These are phyloP conservation scores for Barnettozyma vustinii DNA, from an alignment of 805 yeast genomes.

Conservation along the genomic window DNA sequence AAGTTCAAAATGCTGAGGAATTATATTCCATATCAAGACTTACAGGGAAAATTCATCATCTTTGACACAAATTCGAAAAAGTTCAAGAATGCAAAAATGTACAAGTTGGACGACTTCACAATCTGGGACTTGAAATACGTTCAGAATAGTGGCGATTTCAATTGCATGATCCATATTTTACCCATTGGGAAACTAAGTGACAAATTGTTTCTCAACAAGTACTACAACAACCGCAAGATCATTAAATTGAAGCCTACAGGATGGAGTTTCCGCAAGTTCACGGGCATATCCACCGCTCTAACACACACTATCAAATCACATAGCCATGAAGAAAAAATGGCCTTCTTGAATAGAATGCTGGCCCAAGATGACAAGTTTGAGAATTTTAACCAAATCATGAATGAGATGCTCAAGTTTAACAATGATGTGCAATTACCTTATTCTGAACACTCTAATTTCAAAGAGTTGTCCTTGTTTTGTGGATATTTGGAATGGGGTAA, in stretches of 20 bases:
- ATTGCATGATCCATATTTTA: constrained; percentile 60
- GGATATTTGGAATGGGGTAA: constrained; percentile 41
- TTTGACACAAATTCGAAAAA: constrained; percentile 3
- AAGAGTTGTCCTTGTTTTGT: constrained; percentile 69
- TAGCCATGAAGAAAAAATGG: not conserved
- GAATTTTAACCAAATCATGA: constrained; percentile 2
- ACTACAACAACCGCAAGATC: constrained; percentile 27
- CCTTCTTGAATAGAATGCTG: constrained; percentile 1
- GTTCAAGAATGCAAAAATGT: constrained; percentile 7
- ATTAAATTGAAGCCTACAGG: constrained; percentile 88
- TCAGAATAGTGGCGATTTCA: not conserved
- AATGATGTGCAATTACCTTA: constrained; percentile 53
- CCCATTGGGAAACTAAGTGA: constrained; percentile 54
- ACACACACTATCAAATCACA: not conserved
- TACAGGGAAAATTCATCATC: not conserved
- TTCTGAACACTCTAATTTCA: constrained; percentile 88
- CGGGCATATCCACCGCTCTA: not conserved
- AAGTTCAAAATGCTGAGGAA: constrained; percentile 16
- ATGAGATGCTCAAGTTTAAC: constrained; percentile 29
- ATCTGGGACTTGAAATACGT: constrained; percentile 2
- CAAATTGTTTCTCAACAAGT: constrained; percentile 25
- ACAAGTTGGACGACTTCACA: constrained; percentile 5
- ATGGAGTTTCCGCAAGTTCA: constrained; percentile 57
- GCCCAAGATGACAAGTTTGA: constrained; percentile 1
- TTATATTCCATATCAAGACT: not conserved